Conservation (phyloP, 2,329 filamentous ascomycete species). For the Apiospora marii region DNA sequence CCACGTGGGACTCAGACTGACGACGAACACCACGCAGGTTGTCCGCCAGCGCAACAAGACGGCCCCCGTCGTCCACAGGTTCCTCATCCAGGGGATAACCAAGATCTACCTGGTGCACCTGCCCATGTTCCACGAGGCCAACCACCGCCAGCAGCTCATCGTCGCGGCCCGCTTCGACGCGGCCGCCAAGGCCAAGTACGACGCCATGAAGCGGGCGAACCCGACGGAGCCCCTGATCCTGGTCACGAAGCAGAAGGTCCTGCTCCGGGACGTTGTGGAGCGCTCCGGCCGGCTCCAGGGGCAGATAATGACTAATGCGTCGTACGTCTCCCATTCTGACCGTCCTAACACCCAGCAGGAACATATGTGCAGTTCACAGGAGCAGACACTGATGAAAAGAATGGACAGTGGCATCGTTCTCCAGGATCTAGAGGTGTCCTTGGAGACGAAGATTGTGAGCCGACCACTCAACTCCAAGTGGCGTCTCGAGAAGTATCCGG, state of each 20-base stretch:
- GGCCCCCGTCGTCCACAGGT: constrained; percentile 45
- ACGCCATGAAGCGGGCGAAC: constrained; percentile 36
- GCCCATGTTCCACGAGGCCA: constrained; percentile 50
- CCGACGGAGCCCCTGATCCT: constrained; percentile 40
- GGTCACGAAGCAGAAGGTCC: constrained; percentile 36
- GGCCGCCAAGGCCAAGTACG: constrained; percentile 34
- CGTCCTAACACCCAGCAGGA: too few species aligned
- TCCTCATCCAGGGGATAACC: constrained; percentile 47
- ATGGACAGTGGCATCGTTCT: constrained; percentile 34
- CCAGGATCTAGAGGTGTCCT: constrained; percentile 34
- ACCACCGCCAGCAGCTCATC: constrained; percentile 50
- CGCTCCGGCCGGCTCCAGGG: constrained; percentile 36
- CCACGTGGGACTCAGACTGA: neutral
- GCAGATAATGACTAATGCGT: constrained; percentile 40
- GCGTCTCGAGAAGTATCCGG: constrained; percentile 46
- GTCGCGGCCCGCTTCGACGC: constrained; percentile 40
- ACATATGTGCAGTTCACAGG: neutral
- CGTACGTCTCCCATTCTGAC: constrained; percentile 32
- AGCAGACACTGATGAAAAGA: neutral
- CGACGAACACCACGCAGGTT: constrained; percentile 30
- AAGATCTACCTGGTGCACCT: constrained; percentile 45
- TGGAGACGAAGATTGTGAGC: constrained; percentile 40
- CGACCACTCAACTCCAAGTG: constrained; percentile 47
- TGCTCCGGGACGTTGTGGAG: constrained; percentile 36
- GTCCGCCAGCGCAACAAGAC: constrained; percentile 47